phyloP scores from a whole-genome alignment of 306 rosid species.

The Begonia peltatifolia region DNA sequence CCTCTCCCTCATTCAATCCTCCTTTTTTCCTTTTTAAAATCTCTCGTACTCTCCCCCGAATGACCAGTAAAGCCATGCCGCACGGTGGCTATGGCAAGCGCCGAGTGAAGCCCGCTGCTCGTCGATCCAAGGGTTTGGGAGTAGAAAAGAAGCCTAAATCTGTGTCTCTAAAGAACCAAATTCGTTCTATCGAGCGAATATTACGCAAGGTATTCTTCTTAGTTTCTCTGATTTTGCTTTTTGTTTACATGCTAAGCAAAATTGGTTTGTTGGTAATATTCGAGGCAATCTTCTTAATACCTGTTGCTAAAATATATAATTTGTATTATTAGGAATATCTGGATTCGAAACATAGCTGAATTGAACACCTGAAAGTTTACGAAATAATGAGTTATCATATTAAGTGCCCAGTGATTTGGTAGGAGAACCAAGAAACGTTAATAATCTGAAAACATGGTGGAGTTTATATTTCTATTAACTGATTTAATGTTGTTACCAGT shows the following conservation, averaged over 20 bases:
- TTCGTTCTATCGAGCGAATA: conserved; percentile 85
- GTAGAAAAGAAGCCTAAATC: conserved; percentile 62
- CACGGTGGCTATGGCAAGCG: conserved; percentile 89
- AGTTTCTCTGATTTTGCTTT: background rate
- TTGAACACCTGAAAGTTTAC: too few relatives aligned
- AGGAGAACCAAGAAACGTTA: too few relatives aligned
- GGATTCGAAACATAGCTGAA: too few relatives aligned
- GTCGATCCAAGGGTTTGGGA: conserved; percentile 55
- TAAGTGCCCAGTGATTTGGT: too few relatives aligned
- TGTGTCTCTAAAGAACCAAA: conserved; percentile 85
- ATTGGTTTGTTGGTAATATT: too few relatives aligned
- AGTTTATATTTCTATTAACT: too few relatives aligned
- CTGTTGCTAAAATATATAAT: too few relatives aligned
- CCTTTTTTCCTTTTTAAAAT: background rate
- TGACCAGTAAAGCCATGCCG: conserved; percentile 35
- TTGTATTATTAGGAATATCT: too few relatives aligned
- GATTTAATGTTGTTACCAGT: too few relatives aligned
- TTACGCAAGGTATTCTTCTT: conserved; percentile 53
- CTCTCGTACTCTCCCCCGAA: background rate
- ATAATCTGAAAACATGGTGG: too few relatives aligned
- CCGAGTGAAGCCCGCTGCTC: conserved; percentile 56
- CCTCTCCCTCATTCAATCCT: background rate
- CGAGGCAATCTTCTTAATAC: too few relatives aligned
- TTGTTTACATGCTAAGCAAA: background rate
- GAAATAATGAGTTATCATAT: too few relatives aligned